These are phyloP conservation scores for Prunus mongolica DNA, from an alignment of 306 rosid genomes.

Conservation along the genomic window DNA sequence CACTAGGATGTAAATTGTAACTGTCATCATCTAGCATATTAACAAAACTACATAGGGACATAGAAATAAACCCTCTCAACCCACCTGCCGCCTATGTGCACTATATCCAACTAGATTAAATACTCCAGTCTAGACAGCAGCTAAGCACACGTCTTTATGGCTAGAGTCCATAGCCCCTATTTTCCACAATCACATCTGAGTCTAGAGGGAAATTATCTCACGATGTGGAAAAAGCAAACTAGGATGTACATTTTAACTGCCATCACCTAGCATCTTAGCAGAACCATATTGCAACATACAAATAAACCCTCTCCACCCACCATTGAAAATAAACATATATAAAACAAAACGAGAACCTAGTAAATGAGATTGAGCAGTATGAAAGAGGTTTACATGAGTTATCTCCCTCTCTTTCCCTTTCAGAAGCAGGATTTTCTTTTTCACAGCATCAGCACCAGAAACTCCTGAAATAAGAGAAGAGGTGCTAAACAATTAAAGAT, in stretches of 20 bases:
- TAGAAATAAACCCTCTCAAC: not conserved
- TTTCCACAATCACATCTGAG: not conserved
- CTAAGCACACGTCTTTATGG: not conserved
- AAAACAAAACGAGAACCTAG: not conserved
- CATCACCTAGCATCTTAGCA: not conserved
- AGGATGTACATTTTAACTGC: not conserved
- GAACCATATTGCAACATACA: not conserved
- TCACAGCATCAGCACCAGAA: conserved; percentile 46
- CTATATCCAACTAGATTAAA: not conserved
- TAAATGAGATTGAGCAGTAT: conserved; percentile 13
- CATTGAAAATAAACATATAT: not conserved
- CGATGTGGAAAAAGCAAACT: not conserved
- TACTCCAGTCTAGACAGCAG: not conserved
- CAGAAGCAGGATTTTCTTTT: conserved; percentile 52
- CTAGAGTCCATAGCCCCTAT: not conserved
- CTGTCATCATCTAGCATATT: not conserved
- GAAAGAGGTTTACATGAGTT: conserved; percentile 39
- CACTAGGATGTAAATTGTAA: not conserved
- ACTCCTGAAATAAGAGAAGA: conserved; percentile 26
- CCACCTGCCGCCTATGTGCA: not conserved
- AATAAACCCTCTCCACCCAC: not conserved
- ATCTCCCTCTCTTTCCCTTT: conserved; percentile 55
- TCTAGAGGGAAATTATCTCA: not conserved
- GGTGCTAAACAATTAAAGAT: not conserved
- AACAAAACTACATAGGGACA: not conserved